A percentile compares a stretch with the other conserved stretches of the same genome.
These are phyloP conservation scores for Ophiostoma ips DNA, from an alignment of 2,329 filamentous ascomycete genomes.

Conservation along the genomic window DNA sequence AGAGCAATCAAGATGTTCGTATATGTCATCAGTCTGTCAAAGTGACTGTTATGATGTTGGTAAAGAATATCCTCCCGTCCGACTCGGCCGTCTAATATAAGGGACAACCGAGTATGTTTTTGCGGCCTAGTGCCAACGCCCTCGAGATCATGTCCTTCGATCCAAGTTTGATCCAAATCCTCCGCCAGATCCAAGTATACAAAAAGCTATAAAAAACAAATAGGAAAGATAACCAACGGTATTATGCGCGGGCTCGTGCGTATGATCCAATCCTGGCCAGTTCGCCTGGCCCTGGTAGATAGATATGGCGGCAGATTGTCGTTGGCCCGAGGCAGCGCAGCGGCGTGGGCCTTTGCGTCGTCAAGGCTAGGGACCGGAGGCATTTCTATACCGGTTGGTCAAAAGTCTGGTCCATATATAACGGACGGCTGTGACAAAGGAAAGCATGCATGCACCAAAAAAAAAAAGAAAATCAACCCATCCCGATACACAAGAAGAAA, in stretches of 20 bases:
- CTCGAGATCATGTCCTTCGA: background rate
- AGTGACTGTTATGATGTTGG: too few species aligned
- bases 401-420: constrained; percentile 1
- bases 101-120: background rate
- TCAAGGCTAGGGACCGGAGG: background rate
- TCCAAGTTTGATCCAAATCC: background rate
- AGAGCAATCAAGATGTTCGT: too few species aligned
- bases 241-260: too few species aligned
- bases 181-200: background rate
- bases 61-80: background rate
- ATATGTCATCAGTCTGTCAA: too few species aligned
- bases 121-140: background rate
- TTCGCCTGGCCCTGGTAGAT: background rate
- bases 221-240: background rate
- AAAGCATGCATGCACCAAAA: background rate
- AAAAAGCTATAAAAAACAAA: background rate
- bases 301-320: background rate
- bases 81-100: background rate
- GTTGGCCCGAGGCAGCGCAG: background rate
- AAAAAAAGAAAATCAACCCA: too few species aligned
- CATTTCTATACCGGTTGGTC: constrained; percentile 6
- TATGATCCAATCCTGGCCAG: background rate
- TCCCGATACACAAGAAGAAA: too few species aligned
- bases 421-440: background rate
- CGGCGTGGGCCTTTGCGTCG: background rate